Base-by-base conservation (phyloP, 2,329 filamentous ascomycete species). In the Xylariomycetidae sp. region DNA sequence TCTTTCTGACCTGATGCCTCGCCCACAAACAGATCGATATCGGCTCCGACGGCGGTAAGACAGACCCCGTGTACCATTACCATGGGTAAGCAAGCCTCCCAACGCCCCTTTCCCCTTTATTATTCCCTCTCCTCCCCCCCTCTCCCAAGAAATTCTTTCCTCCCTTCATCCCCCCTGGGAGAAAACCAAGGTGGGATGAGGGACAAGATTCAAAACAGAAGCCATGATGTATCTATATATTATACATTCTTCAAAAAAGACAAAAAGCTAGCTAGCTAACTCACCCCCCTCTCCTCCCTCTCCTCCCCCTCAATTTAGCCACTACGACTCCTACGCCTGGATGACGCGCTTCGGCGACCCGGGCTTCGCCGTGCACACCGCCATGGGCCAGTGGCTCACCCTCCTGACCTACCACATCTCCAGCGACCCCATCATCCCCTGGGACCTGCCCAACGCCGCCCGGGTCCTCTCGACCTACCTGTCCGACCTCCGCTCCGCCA, bases 341-440 rank as follows among this genome's bases (percentile, higher is more conserved):
- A 73, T 74, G 69, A 44, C 52, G 0, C 65, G 56, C 0, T 73
- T 63, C 36, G 70, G 67, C 5, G 70, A 74, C 44, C 67, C 67
- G 0, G 69, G 64, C 3, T 74, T 71, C 48, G 50, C 58, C 28
- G 61, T 63, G 2, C 70, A 74, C 44, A 60, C 61, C 6, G 66
- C 63, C 3, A 69, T 74, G 43, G 68, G 67, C 5, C 66, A 71
- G 16, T 37, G 35, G 35, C 26, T 37, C 9, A 37, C 35, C 3
- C 35, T 37, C 4, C 28, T 37, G 15, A 30, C 35, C 5, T 37
- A 37, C 30, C 35, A 37, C 20, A 37, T 37, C 30, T 30, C 35
- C 19, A 22, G 25, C 26, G 35, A 37, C 35, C 1, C 23, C 4
- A n/a, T 37, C 14, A 37, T 37, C 22, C 35, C 35, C 2, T 37